A percentile compares a stretch with the other conserved stretches of the same genome.
Evolutionary conservation across 225 moss, liverwort and hornwort genomes (phyloP).

Genomic region (Bryum argenteum): DNA sequence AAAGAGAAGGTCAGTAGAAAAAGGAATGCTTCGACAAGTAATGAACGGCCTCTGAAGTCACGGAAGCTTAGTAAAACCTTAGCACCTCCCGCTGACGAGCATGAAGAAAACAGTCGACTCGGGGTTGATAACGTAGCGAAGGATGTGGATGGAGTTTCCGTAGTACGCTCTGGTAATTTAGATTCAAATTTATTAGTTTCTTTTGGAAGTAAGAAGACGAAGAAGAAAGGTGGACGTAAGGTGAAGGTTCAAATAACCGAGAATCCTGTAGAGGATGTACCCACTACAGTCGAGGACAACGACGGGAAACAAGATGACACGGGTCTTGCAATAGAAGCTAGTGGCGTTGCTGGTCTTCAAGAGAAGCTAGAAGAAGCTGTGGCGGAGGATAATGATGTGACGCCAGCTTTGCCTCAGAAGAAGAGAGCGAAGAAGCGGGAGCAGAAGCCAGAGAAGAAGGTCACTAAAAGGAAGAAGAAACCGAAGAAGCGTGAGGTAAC

Average conservation of each 20-base stretch:
- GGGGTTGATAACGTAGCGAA: conserved; percentile 6
- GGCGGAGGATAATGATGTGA: conserved; percentile 8
- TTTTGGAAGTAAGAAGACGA: conserved; percentile 38
- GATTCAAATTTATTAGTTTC: conserved; percentile 17
- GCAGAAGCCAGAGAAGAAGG: conserved; percentile 9
- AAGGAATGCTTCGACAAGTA: conserved; percentile 31
- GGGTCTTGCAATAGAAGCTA: conserved; percentile 13
- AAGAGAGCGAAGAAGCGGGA: conserved; percentile 20
- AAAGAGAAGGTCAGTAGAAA: conserved; percentile 30
- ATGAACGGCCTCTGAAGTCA: conserved; percentile 35
- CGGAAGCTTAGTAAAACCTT: conserved; percentile 27
- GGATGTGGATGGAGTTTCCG: conserved; percentile 14
- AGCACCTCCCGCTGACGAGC: conserved; percentile 18
- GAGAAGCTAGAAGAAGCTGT: conserved; percentile 19
- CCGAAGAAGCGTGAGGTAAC: conserved; percentile 15
- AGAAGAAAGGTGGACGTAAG: conserved; percentile 17
- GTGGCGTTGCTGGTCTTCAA: conserved; percentile 19
- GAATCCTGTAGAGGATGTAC: conserved; percentile 6
- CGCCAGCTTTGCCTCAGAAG: conserved; percentile 13
- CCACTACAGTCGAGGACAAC: conserved; percentile 17
- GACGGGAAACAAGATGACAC: conserved; percentile 24
- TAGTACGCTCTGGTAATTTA: conserved; percentile 26
- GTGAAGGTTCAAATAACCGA: conserved; percentile 7
- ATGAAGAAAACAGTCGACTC: conserved; percentile 6
- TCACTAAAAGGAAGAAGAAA: conserved; percentile 17